phyloP scores from a whole-genome alignment of 306 rosid species.

The Trichosanthes truncata region DNA sequence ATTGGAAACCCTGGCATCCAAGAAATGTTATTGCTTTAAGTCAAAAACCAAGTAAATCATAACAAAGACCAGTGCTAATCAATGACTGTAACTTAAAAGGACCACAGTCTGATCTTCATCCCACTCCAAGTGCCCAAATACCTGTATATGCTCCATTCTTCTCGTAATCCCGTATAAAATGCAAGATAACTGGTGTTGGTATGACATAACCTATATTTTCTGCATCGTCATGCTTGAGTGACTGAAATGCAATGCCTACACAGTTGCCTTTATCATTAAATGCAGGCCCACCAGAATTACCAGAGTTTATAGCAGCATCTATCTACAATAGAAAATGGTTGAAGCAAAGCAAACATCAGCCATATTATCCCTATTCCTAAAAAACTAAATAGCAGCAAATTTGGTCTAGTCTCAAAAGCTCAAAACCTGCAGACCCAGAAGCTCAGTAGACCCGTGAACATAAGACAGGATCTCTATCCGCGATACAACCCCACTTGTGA shows the following conservation, averaged over 20 bases:
- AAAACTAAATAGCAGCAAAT: background rate
- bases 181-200: conserved; percentile 91
- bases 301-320: conserved; percentile 96
- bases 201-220: conserved; percentile 95
- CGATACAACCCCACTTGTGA: conserved; percentile 94
- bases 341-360: conserved; percentile 10
- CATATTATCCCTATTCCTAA: background rate
- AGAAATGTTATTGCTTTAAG: conserved; percentile 6
- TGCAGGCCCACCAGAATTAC: conserved; percentile 99
- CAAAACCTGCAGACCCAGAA: conserved; percentile 89
- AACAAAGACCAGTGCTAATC: background rate
- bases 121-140: conserved; percentile 8
- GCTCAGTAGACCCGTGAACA: conserved; percentile 93
- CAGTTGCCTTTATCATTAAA: conserved; percentile 85
- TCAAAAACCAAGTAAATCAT: background rate
- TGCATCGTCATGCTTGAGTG: conserved; percentile 86
- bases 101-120: background rate
- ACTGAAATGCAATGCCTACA: conserved; percentile 97
- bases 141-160: conserved; percentile 88
- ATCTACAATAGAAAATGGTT: conserved; percentile 37
- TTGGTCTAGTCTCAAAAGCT: background rate
- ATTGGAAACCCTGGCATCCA: conserved; percentile 70
- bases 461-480: conserved; percentile 90
- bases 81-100: background rate
- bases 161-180: conserved; percentile 86